A percentile compares a stretch with the other conserved stretches of the same genome.
Conservation (phyloP, 352 stramenopile genomes). For the Phytopythium oedochilum region DNA sequence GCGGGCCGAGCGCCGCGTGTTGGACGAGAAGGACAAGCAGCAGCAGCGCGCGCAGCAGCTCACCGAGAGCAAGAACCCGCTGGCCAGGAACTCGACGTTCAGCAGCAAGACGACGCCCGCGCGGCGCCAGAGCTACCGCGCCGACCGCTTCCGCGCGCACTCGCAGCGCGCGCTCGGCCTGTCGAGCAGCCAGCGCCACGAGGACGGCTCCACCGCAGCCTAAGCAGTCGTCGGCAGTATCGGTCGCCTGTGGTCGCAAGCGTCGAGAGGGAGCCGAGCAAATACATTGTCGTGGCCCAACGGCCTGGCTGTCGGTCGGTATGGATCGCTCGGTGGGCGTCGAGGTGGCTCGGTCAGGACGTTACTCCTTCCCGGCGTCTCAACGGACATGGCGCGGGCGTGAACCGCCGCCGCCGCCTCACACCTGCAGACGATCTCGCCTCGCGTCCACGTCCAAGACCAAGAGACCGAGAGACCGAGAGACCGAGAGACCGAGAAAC, state of each 20-base stretch:
- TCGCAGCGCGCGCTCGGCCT: conserved; percentile 23
- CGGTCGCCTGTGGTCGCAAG: too few species aligned
- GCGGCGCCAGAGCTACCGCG: conserved; percentile 47
- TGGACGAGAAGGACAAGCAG: conserved; percentile 65
- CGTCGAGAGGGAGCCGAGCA: too few species aligned
- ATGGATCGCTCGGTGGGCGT: too few species aligned
- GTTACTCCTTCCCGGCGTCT: neutral
- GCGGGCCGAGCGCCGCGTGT: conserved; percentile 57
- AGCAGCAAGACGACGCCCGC: conserved; percentile 41
- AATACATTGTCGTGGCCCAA: too few species aligned
- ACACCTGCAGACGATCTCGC: too few species aligned
- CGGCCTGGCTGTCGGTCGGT: too few species aligned
- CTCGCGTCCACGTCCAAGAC: too few species aligned
- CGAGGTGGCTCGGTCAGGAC: too few species aligned
- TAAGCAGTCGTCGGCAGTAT: too few species aligned
- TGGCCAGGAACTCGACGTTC: conserved; percentile 24
- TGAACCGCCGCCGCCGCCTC: neutral
- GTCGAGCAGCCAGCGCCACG: conserved; percentile 3
- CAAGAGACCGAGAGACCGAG: neutral
- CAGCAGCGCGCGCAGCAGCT: conserved; percentile 51
- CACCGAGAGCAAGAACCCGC: conserved; percentile 22
- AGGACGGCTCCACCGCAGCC: neutral
- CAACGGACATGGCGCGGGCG: neutral
- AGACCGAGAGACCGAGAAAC: neutral
- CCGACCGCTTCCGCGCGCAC: conserved; percentile 36